Evolutionary conservation across 1,284 basidiomycete species (phyloP), one percentile per base, ranked within the genome.

Genomic region (Cryptococcus sp.): DNA sequence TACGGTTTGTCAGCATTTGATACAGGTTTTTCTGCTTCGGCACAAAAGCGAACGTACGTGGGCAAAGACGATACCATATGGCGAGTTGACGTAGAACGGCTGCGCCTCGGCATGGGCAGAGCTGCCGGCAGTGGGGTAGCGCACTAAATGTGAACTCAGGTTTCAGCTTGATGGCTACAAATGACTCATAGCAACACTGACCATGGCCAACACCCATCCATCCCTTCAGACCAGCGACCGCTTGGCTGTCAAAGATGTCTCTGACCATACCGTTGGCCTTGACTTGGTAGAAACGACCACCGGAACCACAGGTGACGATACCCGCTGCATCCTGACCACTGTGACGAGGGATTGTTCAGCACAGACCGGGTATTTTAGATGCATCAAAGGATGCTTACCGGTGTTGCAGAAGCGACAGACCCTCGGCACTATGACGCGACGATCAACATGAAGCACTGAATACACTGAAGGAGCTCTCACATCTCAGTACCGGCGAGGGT

Each of bases 251-350:
- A 78, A 99, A 95, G 62, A 99, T 90, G 77, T 99, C 96, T 58
- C 95, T 86, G 70, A 99, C 95, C 96, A 99, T 99, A 46, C 96
- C 96, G 77, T 99, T 99, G n/a, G 93, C 92, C 81, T 99, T 99
- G 84, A 91, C 93, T 78, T 99, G 96, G 79, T 90, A 95, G 79
- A 99, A 91, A 48, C 94, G 87, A 48, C 96, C 96, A 73, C 93
- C 93, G 17, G 87, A 85, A 3, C 94, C 96, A 77, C 96, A 96
- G 49, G 96, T 99, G 60, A 99, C 90, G 72, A 99, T 90, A 55
- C 96, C 96, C 65, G 94, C 97, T 0, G 96, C 96, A 84, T 99
- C 95, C 78, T 99, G 95, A 38, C 95, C 95, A 74, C 75, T 77
- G 61, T 57, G 55, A 65, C 38, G 17, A 23, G 22, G 44, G 22